Percentiles rank a stretch among this genome's conserved stretches.
Evolutionary conservation across 768 basidiomycete genomes (phyloP).

Genomic region (Hysterangium stoloniferum): DNA sequence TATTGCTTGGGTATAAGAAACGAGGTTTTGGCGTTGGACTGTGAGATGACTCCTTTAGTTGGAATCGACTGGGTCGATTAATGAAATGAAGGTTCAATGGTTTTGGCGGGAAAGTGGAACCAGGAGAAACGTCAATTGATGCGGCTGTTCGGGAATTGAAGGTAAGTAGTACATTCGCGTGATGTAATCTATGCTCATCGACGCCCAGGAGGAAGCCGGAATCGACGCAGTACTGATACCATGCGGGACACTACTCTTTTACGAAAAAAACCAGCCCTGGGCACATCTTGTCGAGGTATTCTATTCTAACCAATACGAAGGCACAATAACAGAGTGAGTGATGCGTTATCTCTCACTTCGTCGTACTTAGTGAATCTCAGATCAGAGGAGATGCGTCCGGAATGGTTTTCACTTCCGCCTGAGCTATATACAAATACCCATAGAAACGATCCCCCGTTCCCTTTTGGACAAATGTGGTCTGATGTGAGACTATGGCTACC

Average conservation of each 20-base stretch:
- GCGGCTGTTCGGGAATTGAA: conserved; percentile 63
- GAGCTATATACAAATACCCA: background rate
- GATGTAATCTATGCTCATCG: background rate
- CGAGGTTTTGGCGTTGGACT: conserved; percentile 62
- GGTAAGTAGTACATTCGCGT: conserved; percentile 15
- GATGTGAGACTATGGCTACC: conserved; percentile 68
- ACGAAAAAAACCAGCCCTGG: conserved; percentile 42
- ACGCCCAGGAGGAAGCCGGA: conserved; percentile 74
- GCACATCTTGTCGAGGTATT: conserved; percentile 72
- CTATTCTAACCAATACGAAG: conserved; percentile 51
- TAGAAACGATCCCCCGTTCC: conserved; percentile 33
- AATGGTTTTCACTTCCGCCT: conserved; percentile 54
- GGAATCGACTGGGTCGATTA: background rate
- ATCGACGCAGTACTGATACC: conserved; percentile 57
- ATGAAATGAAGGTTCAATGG: conserved; percentile 64
- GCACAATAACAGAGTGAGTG: conserved; percentile 66
- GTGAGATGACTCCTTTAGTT: conserved; percentile 30
- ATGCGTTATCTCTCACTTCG: conserved; percentile 20
- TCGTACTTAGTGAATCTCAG: conserved; percentile 31
- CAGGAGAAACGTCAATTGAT: conserved; percentile 54
- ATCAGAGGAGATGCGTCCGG: conserved; percentile 81
- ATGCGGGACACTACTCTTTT: conserved; percentile 60
- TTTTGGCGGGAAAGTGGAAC: conserved; percentile 83
- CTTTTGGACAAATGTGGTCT: conserved; percentile 55
- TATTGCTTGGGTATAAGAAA: conserved; percentile 73